These are phyloP conservation scores for Solanum paucissectum DNA, from an alignment of 257 asterid species.

Conservation along the genomic window DNA sequence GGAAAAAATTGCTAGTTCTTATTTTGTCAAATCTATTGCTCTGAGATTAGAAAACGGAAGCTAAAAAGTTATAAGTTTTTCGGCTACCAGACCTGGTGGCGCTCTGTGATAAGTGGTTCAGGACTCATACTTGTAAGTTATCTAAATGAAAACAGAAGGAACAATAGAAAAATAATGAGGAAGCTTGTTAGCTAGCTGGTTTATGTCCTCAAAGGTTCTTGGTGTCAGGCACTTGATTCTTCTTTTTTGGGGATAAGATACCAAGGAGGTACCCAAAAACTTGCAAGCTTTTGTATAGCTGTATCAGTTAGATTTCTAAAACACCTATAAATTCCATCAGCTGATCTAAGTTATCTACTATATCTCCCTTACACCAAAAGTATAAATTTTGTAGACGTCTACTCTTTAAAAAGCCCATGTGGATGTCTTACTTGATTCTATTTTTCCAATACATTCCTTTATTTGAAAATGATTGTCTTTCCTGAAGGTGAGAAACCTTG, in stretches of 20 bases:
- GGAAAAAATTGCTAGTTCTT: background rate
- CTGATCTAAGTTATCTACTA: background rate
- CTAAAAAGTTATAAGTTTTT: background rate
- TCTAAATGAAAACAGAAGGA: background rate
- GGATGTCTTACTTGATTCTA: background rate
- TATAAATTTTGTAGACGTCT: background rate
- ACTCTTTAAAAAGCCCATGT: background rate
- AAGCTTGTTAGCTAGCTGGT: background rate
- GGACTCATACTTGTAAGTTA: background rate
- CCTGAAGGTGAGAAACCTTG: slow-evolving; percentile 91
- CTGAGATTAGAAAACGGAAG: background rate
- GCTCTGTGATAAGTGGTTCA: background rate
- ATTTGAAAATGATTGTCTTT: slow-evolving; percentile 1
- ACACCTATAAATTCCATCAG: background rate
- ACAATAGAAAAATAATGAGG: background rate
- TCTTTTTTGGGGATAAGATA: background rate
- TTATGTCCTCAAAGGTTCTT: background rate
- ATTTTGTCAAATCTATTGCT: background rate
- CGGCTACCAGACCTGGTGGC: background rate
- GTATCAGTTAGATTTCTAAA: background rate
- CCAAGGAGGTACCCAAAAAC: background rate
- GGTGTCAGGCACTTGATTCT: background rate
- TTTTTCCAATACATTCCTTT: background rate
- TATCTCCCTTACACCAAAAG: background rate
- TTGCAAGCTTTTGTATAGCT: background rate